phyloP scores from a whole-genome alignment of 495 filamentous ascomycete genomes.

The Parathielavia appendiculata region DNA sequence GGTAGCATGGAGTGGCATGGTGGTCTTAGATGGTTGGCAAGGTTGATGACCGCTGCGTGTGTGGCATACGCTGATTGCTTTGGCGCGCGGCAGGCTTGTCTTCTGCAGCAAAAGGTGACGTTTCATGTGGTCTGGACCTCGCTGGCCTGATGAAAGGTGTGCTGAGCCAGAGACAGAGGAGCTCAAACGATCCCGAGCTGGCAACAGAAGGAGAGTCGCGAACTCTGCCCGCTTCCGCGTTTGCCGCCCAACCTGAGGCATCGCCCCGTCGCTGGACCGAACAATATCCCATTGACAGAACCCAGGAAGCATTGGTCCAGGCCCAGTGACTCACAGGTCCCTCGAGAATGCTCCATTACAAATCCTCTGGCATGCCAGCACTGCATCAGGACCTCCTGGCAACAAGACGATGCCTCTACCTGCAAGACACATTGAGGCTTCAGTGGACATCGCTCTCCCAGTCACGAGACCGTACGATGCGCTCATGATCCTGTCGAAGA shows the following conservation, averaged over 20 bases:
- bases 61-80: conserved; percentile 28
- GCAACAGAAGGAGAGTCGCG: not conserved
- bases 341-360: not conserved
- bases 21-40: not conserved
- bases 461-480: too few species aligned
- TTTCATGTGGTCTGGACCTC: not conserved
- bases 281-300: not conserved
- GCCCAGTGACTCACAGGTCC: not conserved
- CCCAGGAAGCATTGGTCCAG: not conserved
- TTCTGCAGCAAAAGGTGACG: conserved; percentile 9
- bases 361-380: conserved; percentile 2
- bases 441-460: not conserved
- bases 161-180: not conserved
- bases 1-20: not conserved
- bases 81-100: not conserved
- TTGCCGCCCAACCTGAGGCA: conserved; percentile 4
- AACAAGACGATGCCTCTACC: not conserved
- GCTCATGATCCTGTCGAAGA: too few species aligned
- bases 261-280: too few species aligned
- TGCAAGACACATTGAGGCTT: not conserved
- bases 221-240: not conserved
- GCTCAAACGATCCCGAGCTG: not conserved
- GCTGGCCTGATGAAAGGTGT: not conserved
- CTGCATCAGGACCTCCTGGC: not conserved
- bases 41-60: conserved; percentile 9